Evolutionary conservation across 148 eudicot genomes (phyloP).

Genomic region (Diospyros kaki): DNA sequence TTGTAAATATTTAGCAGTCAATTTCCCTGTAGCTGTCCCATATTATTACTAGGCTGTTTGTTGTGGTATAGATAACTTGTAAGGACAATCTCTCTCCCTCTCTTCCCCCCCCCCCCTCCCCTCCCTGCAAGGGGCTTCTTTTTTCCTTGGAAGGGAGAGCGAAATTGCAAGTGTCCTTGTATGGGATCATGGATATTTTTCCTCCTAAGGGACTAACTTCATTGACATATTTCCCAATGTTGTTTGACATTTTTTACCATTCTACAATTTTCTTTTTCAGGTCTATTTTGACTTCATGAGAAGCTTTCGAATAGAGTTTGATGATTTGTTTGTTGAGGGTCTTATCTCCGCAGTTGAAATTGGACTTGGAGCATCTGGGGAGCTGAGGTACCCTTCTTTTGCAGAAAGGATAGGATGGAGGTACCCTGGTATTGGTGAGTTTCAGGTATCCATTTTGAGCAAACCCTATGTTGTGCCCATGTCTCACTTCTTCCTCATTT

Average conservation of each 20-base stretch:
- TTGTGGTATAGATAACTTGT: no score
- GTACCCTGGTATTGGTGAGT: constrained; percentile 83
- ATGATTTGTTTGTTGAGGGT: constrained; percentile 49
- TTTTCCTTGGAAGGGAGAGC: neutral
- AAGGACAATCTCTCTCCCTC: no score
- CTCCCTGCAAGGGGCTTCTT: neutral
- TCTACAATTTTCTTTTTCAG: constrained; percentile 28
- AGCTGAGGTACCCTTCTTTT: constrained; percentile 63
- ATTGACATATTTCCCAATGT: neutral
- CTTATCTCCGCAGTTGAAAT: constrained; percentile 51
- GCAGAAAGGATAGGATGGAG: constrained; percentile 60
- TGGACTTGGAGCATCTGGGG: constrained; percentile 69
- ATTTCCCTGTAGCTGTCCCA: neutral
- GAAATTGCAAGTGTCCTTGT: constrained; percentile 6
- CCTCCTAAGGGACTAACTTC: neutral
- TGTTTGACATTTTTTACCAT: constrained; percentile 2
- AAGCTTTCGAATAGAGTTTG: constrained; percentile 70
- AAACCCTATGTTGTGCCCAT: constrained; percentile 11
- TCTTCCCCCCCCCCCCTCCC: no score
- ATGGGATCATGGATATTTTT: neutral
- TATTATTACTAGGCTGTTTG: neutral
- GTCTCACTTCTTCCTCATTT: neutral
- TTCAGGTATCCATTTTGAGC: constrained; percentile 52
- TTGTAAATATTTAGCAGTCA: neutral
- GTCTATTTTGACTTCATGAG: constrained; percentile 78